Conservation (phyloP, 805 yeast genomes). For the Wilhelminamyces savonicus region DNA sequence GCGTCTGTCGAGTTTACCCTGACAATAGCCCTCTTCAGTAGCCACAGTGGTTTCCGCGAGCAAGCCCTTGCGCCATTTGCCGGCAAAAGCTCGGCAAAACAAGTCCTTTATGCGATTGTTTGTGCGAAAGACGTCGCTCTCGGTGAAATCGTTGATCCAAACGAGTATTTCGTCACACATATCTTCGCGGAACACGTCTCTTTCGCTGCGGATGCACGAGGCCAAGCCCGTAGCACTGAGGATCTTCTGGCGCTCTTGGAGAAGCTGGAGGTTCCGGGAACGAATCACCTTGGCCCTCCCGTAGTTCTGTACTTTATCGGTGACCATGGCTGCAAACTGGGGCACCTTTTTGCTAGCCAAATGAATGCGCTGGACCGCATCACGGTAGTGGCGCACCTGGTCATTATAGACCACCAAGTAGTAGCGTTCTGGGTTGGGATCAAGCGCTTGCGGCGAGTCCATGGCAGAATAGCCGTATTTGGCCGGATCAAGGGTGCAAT, state of each 20-base stretch:
- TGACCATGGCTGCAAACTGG: conserved; percentile 69
- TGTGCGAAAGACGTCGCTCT: conserved; percentile 46
- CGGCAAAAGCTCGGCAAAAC: conserved; percentile 52
- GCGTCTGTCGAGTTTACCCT: too few species aligned
- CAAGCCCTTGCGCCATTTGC: conserved; percentile 56
- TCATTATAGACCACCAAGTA: conserved; percentile 69
- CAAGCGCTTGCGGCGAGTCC: conserved; percentile 24
- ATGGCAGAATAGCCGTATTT: conserved; percentile 37
- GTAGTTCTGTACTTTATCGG: conserved; percentile 49
- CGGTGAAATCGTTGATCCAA: conserved; percentile 61
- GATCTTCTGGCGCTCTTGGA: conserved; percentile 49
- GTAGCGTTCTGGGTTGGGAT: conserved; percentile 40
- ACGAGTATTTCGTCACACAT: conserved; percentile 65
- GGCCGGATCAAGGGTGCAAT: conserved; percentile 28
- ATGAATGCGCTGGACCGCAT: conserved; percentile 62
- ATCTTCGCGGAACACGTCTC: conserved; percentile 75
- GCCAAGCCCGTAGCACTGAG: conserved; percentile 61
- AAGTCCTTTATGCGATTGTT: conserved; percentile 41
- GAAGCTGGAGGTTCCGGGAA: conserved; percentile 43
- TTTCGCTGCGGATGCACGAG: conserved; percentile 55
- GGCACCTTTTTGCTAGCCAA: conserved; percentile 56
- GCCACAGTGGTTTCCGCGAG: conserved; percentile 2
- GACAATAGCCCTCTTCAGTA: too few species aligned
- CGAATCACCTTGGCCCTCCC: conserved; percentile 70
- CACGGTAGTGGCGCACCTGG: conserved; percentile 67